Evolutionary conservation across 176 grass and related monocot genomes (phyloP).

Genomic region (Eremochloa ophiuroides): DNA sequence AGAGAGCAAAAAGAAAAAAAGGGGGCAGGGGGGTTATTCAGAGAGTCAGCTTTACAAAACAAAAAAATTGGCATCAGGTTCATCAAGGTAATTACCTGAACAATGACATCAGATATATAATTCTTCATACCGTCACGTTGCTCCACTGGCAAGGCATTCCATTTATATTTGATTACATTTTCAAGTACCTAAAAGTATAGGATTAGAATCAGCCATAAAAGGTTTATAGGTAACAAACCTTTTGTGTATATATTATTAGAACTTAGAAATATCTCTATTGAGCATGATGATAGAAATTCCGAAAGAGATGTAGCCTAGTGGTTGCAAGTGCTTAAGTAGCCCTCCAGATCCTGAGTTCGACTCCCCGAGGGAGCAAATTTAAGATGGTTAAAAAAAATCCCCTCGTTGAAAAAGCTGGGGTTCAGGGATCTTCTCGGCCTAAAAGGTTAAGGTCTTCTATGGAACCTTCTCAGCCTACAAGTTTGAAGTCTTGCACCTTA

Average conservation of each 20-base stretch:
- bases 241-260: background rate
- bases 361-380: too few relatives aligned
- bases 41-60: background rate
- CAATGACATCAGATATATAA: slow-evolving; percentile 79
- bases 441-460: too few relatives aligned
- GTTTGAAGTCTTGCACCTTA: too few relatives aligned
- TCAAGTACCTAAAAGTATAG: slow-evolving; percentile 58
- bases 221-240: background rate
- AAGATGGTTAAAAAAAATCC: too few relatives aligned
- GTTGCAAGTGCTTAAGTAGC: too few relatives aligned
- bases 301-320: too few relatives aligned
- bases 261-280: background rate
- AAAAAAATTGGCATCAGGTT: background rate
- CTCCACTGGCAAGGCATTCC: slow-evolving; percentile 66
- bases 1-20: background rate
- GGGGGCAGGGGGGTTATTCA: too few relatives aligned
- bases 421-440: background rate
- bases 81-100: slow-evolving; percentile 33
- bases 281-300: background rate
- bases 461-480: too few relatives aligned
- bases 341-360: too few relatives aligned
- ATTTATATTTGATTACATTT: slow-evolving; percentile 77
- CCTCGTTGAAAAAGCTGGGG: background rate
- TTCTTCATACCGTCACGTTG: slow-evolving; percentile 79
- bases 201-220: background rate